Base-by-base conservation (phyloP, 106 monocot genomes). In the Dendrobium chrysotoxum region DNA sequence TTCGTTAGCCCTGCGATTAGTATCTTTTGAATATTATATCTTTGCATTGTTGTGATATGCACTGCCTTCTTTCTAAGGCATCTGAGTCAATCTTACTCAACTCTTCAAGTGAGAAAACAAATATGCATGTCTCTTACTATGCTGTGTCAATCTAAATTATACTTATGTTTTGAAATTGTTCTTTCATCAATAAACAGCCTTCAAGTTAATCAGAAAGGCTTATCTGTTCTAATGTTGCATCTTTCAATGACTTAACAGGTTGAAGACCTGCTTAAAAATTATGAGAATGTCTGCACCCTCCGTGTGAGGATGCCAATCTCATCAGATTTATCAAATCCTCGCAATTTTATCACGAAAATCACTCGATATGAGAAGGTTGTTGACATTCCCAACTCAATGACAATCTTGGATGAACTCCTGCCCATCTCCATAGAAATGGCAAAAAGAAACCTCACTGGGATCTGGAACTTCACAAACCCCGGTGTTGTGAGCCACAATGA, bases 371-470 rank as follows among this genome's bases (percentile, higher is more conserved):
- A 90, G 15, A 90, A 87, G 76, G 90, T 90, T 5, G 90, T 90
- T 30, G 72, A 87, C 71, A 90, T 90, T 58, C 88, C 88, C 44
- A 90, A 90, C 53, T 90, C 90, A 42, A 90, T 90, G 90, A 90
- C 90, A 12, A 83, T 90, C 74, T 83, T 90, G 53, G 87, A 90
- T 81, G 90, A 90, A 28, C 87, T 90, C 20, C 73, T 90, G 0
- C 90, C 87, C n/a, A 87, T 90, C 61, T 87, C 87, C 5, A 85
- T 90, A 53, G 90, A 90, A 80, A 90, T 90, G 90, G 90, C 90
- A 31, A 90, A 90, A 75, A 83, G 85, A 61, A 90, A 90, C 79
- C 87, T 90, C 39, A 90, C 90, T 35, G 90, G 90, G 30, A 90
- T 90, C 35, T 90, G 85, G 87, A 90, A 90, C 72, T 90, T 90